phyloP scores from a whole-genome alignment of 2,329 filamentous ascomycete genomes.

The Ascochyta koolunga region DNA sequence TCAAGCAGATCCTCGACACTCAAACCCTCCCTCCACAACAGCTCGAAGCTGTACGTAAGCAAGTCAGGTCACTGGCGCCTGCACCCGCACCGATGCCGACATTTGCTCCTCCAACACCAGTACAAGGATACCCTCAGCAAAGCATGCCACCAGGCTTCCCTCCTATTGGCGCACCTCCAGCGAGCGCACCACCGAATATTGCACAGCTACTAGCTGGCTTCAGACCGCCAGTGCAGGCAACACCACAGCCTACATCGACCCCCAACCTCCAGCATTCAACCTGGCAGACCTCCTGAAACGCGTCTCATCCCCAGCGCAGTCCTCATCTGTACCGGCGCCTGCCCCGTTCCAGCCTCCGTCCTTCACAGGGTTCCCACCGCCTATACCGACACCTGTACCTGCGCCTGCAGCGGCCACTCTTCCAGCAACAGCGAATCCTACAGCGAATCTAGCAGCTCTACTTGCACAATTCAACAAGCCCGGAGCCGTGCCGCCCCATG shows the following conservation, averaged over 20 bases:
- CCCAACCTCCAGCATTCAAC: slow-evolving; percentile 30
- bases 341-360: slow-evolving; percentile 38
- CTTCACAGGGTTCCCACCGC: slow-evolving; percentile 31
- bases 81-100: slow-evolving; percentile 58
- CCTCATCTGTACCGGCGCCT: slow-evolving; percentile 29
- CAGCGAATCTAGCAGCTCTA: slow-evolving; percentile 39
- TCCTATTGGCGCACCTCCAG: slow-evolving; percentile 24
- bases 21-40: slow-evolving; percentile 81
- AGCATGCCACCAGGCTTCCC: slow-evolving; percentile 23
- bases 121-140: slow-evolving; percentile 39
- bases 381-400: slow-evolving; percentile 30
- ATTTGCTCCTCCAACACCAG: slow-evolving; percentile 39
- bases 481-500: slow-evolving; percentile 21
- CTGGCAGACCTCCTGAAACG: slow-evolving; percentile 40
- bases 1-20: slow-evolving; percentile 79
- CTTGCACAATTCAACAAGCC: slow-evolving; percentile 42
- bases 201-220: slow-evolving; percentile 40
- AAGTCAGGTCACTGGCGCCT: slow-evolving; percentile 77
- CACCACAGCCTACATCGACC: slow-evolving; percentile 27
- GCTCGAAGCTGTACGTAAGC: slow-evolving; percentile 81
- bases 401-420: slow-evolving; percentile 32
- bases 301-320: slow-evolving; percentile 35
- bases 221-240: slow-evolving; percentile 26
- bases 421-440: slow-evolving; percentile 33
- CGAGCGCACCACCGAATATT: slow-evolving; percentile 33